Evolutionary conservation across 1,139 yeast genomes (phyloP).

Genomic region (Zygoascus sp.): DNA sequence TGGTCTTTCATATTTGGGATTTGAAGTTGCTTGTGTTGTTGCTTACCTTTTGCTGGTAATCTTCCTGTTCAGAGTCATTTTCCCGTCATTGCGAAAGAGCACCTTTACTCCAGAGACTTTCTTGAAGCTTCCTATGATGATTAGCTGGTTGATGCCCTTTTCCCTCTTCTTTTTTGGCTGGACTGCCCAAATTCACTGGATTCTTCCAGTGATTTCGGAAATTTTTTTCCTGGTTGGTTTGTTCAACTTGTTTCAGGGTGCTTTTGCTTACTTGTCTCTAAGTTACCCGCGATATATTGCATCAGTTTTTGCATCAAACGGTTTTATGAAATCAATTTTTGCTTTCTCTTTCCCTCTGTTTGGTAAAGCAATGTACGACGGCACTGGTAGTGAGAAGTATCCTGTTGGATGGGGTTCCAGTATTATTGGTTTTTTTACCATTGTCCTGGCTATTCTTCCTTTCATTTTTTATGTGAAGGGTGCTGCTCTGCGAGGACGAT

Average conservation of each 20-base stretch:
- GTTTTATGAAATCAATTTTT: constrained; percentile 45
- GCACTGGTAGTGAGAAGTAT: constrained; percentile 41
- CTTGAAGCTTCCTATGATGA: constrained; percentile 29
- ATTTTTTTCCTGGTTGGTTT: constrained; percentile 72
- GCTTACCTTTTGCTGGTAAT: constrained; percentile 22
- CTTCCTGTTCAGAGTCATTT: constrained; percentile 13
- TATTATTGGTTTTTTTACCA: constrained; percentile 43
- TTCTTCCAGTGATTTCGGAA: constrained; percentile 77
- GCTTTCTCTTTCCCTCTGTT: constrained; percentile 57
- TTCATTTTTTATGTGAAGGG: constrained; percentile 56
- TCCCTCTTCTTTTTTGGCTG: constrained; percentile 50
- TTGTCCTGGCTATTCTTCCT: constrained; percentile 49
- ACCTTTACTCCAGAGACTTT: constrained; percentile 18
- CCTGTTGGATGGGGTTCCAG: constrained; percentile 58
- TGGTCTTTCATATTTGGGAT: constrained; percentile 46
- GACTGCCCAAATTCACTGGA: constrained; percentile 71
- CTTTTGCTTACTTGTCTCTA: constrained; percentile 65
- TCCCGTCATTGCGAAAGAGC: constrained; percentile 8
- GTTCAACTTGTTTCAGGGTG: constrained; percentile 69
- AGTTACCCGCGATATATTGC: constrained; percentile 68
- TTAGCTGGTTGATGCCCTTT: constrained; percentile 50
- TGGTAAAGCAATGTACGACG: constrained; percentile 45
- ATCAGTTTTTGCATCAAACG: constrained; percentile 54
- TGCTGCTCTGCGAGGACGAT: constrained; percentile 42
- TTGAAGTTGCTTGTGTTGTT: constrained; percentile 43